Evolutionary conservation across 179 eudicot genomes (phyloP), one percentile per base, ranked within the genome.

Genomic region (Corrigiola litoralis): DNA sequence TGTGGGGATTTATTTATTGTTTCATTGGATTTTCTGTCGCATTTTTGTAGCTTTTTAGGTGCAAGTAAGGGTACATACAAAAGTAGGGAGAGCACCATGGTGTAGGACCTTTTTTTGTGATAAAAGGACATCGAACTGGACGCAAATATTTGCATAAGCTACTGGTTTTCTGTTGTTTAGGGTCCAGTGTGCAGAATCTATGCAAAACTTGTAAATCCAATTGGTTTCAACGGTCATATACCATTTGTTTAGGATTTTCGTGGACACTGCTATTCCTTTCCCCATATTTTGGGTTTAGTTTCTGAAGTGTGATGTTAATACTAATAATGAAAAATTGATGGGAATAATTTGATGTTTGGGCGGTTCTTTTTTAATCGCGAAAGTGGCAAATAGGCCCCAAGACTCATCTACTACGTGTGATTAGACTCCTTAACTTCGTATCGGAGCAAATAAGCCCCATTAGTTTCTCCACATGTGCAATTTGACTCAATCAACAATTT

Each of bases 201-300:
- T 55, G 60, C 60, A 17, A 31, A 55, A 32, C 41, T 55, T 55
- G 60, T 55, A 32, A 33, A 24, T 6, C 27, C 0, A 55, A 31
- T 55, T 55, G 24, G 27, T 33, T 55, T n/a, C 60, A 55, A 55
- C 60, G 60, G 60, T 55, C 41, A 55, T 55, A 55, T 55, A 9
- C 32, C n/a, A 18, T 55, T 33, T 55, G 27, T 31, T 32, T 32
- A 8, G 14, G n/a, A n/a, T n/a, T n/a, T n/a, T n/a, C n/a, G n/a
- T n/a, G n/a, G n/a, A n/a, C n/a, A n/a, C n/a, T n/a, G n/a, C n/a
- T n/a, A n/a, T n/a, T n/a, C n/a, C n/a, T n/a, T n/a, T n/a, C n/a
- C n/a, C n/a, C n/a, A n/a, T n/a, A n/a, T n/a, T n/a, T n/a, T n/a
- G n/a, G n/a, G n/a, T n/a, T n/a, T n/a, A n/a, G n/a, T n/a, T n/a